These are phyloP conservation scores for Mortierella sp. DNA, from an alignment of 371 early-diverging fungal species.

Conservation along the genomic window DNA sequence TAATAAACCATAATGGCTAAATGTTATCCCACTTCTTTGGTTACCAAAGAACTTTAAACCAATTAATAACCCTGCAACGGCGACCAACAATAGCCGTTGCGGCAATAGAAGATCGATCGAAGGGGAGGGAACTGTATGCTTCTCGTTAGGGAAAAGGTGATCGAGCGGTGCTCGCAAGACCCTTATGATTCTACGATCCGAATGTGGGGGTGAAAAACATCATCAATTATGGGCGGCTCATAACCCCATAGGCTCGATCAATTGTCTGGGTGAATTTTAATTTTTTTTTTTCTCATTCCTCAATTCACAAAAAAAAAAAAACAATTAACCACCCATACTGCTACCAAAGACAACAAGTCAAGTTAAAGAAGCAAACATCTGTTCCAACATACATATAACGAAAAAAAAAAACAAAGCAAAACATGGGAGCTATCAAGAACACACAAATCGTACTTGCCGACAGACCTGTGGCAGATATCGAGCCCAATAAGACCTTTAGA, in stretches of 20 bases:
- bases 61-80: too few species aligned
- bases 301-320: too few species aligned
- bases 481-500: constrained; percentile 52
- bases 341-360: not conserved
- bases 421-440: constrained; percentile 46
- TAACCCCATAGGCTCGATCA: constrained; percentile 27
- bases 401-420: not conserved
- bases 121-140: not conserved
- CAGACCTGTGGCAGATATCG: constrained; percentile 50
- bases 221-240: constrained; percentile 18
- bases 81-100: too few species aligned
- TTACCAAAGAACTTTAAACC: not conserved
- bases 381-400: not conserved
- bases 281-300: not conserved
- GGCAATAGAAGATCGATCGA: too few species aligned
- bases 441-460: constrained; percentile 54
- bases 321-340: not conserved
- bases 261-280: not conserved
- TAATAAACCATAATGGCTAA: not conserved
- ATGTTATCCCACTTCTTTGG: too few species aligned
- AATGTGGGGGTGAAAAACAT: not conserved
- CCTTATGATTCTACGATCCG: not conserved
- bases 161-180: too few species aligned
- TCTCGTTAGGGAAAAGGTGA: not conserved
- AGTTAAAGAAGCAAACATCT: too few species aligned